These are phyloP conservation scores for Luvunga scandens DNA, from an alignment of 345 rosid genomes.

Conservation along the genomic window DNA sequence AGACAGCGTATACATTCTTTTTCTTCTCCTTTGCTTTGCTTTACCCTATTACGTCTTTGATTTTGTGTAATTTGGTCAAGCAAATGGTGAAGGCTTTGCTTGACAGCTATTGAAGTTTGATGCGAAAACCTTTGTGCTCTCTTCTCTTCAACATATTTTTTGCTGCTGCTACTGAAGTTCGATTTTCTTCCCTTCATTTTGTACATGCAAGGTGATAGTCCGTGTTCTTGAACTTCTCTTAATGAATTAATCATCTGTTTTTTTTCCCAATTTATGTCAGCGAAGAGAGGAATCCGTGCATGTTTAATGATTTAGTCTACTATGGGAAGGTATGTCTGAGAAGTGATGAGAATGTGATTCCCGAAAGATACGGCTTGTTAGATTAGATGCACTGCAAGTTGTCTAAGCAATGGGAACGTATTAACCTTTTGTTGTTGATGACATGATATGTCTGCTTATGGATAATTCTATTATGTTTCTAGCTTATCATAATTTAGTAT, in stretches of 20 bases:
- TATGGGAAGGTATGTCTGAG: not conserved
- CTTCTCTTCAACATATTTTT: slow-evolving; percentile 21
- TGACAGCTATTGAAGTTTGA: not conserved
- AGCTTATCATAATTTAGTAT: not conserved
- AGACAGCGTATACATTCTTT: slow-evolving; percentile 31
- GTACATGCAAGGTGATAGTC: slow-evolving; percentile 7
- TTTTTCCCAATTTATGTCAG: not conserved
- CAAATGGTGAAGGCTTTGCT: slow-evolving; percentile 7
- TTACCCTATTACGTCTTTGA: not conserved
- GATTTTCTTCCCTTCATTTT: slow-evolving; percentile 13
- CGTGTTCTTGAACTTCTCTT: not conserved
- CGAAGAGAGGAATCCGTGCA: not conserved
- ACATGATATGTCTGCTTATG: not conserved
- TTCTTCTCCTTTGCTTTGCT: slow-evolving; percentile 13
- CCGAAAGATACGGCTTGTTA: not conserved
- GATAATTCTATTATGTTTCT: not conserved
- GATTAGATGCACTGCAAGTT: not conserved
- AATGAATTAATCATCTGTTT: not conserved
- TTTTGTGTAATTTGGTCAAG: slow-evolving; percentile 11
- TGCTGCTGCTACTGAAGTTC: slow-evolving; percentile 6
- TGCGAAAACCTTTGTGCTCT: slow-evolving; percentile 11
- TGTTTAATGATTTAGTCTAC: not conserved
- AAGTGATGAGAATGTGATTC: not conserved
- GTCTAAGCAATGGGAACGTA: not conserved
- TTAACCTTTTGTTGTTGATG: not conserved